Conservation (phyloP, 805 yeast species). For the Maudiozyma turicensis region DNA sequence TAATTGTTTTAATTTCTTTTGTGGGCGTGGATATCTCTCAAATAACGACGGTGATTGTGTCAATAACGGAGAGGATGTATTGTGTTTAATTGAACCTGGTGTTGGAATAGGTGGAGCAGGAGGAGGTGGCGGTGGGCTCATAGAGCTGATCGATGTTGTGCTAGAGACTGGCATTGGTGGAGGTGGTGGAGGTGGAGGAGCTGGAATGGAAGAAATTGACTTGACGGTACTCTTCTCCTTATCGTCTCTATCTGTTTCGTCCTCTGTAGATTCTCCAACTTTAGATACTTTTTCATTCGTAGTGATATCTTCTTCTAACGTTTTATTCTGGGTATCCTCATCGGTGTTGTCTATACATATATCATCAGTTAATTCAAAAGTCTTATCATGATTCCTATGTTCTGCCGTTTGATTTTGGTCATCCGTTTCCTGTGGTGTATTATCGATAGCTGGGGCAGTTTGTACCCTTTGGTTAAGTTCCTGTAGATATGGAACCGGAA, state of each 20-base stretch:
- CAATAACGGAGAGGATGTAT: constrained; percentile 27
- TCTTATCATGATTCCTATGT: background rate
- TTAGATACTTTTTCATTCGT: too few species aligned
- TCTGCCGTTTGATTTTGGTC: background rate
- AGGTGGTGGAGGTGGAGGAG: constrained; percentile 20
- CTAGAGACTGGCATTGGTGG: constrained; percentile 16
- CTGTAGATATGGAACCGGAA: constrained; percentile 17
- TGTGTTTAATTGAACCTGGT: constrained; percentile 2
- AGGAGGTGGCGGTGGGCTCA: constrained; percentile 26
- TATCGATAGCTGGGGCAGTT: constrained; percentile 4
- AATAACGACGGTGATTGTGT: constrained; percentile 29
- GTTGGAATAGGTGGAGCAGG: constrained; percentile 24
- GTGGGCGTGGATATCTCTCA: constrained; percentile 57
- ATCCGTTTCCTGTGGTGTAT: background rate
- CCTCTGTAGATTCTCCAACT: background rate
- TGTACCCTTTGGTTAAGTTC: constrained; percentile 19
- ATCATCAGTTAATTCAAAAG: background rate
- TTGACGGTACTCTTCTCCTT: background rate
- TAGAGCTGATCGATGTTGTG: constrained; percentile 1
- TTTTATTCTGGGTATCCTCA: background rate
- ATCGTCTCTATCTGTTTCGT: background rate
- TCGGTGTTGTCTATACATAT: background rate
- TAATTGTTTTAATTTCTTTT: constrained; percentile 76
- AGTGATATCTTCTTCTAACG: background rate
- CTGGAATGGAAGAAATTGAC: background rate